Conservation (phyloP, 306 rosid species). For the Vigna trinervia region DNA sequence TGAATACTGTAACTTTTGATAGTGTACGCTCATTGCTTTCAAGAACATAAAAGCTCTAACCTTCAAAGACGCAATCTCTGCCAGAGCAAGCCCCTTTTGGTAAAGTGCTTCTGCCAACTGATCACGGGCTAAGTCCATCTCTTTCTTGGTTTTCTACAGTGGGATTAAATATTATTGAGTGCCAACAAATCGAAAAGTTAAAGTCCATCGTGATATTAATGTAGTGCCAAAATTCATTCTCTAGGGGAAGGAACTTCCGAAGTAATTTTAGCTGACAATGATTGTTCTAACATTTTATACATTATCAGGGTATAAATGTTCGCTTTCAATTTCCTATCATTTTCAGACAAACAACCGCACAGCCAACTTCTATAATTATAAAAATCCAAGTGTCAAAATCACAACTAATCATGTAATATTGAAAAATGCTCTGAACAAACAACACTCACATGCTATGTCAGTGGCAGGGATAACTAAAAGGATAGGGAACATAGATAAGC, state of each 20-base stretch:
- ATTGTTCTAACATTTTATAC: slow-evolving; percentile 7
- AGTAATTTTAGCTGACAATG: slow-evolving; percentile 19
- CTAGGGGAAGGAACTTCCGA: not conserved
- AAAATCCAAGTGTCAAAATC: slow-evolving; percentile 26
- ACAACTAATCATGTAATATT: slow-evolving; percentile 23
- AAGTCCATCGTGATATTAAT: not conserved
- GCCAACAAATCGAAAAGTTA: slow-evolving; percentile 28
- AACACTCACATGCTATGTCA: slow-evolving; percentile 28
- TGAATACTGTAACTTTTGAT: not conserved
- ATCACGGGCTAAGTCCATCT: slow-evolving; percentile 83
- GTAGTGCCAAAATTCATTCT: slow-evolving; percentile 11
- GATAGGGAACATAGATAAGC: slow-evolving; percentile 27
- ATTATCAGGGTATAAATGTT: slow-evolving; percentile 8
- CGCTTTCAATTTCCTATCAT: slow-evolving; percentile 25
- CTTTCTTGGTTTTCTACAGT: slow-evolving; percentile 76
- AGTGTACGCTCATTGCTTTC: not conserved
- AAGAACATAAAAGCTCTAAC: slow-evolving; percentile 55
- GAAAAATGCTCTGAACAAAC: slow-evolving; percentile 24
- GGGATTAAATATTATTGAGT: slow-evolving; percentile 28
- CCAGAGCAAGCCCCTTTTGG: slow-evolving; percentile 90
- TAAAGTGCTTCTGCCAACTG: slow-evolving; percentile 87
- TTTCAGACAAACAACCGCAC: slow-evolving; percentile 17
- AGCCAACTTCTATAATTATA: slow-evolving; percentile 23
- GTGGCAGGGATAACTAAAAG: slow-evolving; percentile 13
- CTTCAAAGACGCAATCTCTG: slow-evolving; percentile 71